These are phyloP conservation scores for Pulveroboletus sp. DNA, from an alignment of 768 basidiomycete genomes.

Conservation along the genomic window DNA sequence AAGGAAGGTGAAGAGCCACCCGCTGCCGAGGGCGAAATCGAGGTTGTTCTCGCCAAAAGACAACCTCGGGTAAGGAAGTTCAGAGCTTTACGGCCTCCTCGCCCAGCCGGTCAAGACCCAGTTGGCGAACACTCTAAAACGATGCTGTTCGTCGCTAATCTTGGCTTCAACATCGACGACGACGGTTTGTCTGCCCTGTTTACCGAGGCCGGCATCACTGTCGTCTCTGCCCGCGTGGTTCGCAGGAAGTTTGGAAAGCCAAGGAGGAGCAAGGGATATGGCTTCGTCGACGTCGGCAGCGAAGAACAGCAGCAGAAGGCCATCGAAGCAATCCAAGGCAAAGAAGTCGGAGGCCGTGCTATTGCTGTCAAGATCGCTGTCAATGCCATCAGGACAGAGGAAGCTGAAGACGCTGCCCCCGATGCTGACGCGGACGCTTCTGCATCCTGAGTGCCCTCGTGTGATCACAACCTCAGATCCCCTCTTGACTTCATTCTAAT, in stretches of 20 bases:
- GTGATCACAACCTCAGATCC: constrained; percentile 19
- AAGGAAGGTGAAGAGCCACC: constrained; percentile 30
- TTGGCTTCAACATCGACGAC: constrained; percentile 91
- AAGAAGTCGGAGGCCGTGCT: constrained; percentile 78
- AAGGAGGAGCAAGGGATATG: constrained; percentile 92
- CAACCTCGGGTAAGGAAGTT: constrained; percentile 56
- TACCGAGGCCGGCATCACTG: constrained; percentile 77
- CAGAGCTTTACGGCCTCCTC: constrained; percentile 53
- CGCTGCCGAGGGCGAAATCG: constrained; percentile 37
- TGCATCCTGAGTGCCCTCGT: constrained; percentile 19
- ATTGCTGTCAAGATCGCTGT: constrained; percentile 96
- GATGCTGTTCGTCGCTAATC: constrained; percentile 95
- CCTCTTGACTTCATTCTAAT: constrained; percentile 25
- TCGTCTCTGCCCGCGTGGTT: constrained; percentile 86
- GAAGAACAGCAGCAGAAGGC: constrained; percentile 92
- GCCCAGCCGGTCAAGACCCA: constrained; percentile 79
- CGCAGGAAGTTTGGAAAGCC: constrained; percentile 78
- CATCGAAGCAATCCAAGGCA: constrained; percentile 80
- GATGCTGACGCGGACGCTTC: constrained; percentile 34
- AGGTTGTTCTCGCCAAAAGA: constrained; percentile 31
- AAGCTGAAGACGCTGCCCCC: constrained; percentile 35
- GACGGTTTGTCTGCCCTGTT: constrained; percentile 76
- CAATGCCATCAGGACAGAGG: constrained; percentile 67
- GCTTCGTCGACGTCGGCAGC: constrained; percentile 91
- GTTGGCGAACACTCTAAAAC: constrained; percentile 84